Evolutionary conservation across 768 basidiomycete genomes (phyloP).

Genomic region (Hysterangium stoloniferum): DNA sequence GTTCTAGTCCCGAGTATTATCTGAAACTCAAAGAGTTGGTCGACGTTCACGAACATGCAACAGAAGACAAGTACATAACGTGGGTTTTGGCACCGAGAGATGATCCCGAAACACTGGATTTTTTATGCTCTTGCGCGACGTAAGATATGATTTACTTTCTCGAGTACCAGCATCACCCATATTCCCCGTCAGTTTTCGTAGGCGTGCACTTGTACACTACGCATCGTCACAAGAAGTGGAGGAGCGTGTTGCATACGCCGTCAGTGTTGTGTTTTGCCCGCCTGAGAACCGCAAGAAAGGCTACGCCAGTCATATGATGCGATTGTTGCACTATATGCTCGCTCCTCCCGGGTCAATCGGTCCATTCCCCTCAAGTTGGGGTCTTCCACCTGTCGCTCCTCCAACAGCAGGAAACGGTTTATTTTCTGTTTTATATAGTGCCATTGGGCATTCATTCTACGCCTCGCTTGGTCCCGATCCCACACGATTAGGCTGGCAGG

Average conservation of each 20-base stretch:
- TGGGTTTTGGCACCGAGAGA: constrained; percentile 54
- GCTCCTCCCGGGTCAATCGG: constrained; percentile 30
- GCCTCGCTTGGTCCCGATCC: constrained; percentile 29
- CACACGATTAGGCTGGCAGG: constrained; percentile 37
- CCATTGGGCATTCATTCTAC: constrained; percentile 44
- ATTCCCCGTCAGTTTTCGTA: constrained; percentile 26
- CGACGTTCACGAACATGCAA: constrained; percentile 36
- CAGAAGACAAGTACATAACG: constrained; percentile 37
- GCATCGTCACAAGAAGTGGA: too few relatives aligned
- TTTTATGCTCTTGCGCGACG: constrained; percentile 58
- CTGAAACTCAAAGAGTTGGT: constrained; percentile 32
- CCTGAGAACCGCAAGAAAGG: constrained; percentile 41
- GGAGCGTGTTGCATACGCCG: constrained; percentile 44
- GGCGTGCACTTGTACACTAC: constrained; percentile 24
- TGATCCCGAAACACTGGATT: constrained; percentile 43
- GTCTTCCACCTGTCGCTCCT: constrained; percentile 33
- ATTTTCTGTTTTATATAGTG: constrained; percentile 48
- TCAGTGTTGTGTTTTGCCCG: constrained; percentile 54
- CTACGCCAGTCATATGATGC: constrained; percentile 58
- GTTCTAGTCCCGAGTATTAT: constrained; percentile 38
- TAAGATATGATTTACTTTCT: constrained; percentile 23
- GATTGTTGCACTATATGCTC: constrained; percentile 50
- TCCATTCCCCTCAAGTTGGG: constrained; percentile 35
- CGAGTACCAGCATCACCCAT: neutral
- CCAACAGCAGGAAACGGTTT: constrained; percentile 29